These are phyloP conservation scores for Chlamydomonas urium DNA, from an alignment of 139 green algal genomes.

Conservation along the genomic window DNA sequence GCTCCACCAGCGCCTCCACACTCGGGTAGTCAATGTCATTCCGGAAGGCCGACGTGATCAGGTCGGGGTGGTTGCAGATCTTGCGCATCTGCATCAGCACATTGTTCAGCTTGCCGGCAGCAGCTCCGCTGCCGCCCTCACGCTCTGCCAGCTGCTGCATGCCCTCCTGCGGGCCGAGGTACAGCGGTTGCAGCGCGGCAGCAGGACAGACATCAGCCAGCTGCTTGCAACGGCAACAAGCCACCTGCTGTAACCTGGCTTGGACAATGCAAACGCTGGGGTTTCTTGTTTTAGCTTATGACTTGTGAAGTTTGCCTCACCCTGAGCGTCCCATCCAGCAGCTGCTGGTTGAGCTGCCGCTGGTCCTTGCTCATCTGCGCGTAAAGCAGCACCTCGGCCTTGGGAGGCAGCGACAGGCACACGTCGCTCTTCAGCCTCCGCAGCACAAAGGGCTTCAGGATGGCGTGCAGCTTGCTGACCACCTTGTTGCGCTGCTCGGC, in stretches of 20 bases:
- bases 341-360: constrained; percentile 69
- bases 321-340: constrained; percentile 66
- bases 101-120: constrained; percentile 81
- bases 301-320: no score
- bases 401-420: constrained; percentile 74
- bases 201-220: constrained; percentile 11
- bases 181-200: neutral
- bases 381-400: constrained; percentile 89
- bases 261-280: no score
- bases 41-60: constrained; percentile 72
- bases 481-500: constrained; percentile 73
- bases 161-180: constrained; percentile 24
- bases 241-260: no score
- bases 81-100: constrained; percentile 94
- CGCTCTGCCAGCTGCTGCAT: constrained; percentile 33
- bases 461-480: constrained; percentile 79
- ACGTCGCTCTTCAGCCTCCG: constrained; percentile 88
- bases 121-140: constrained; percentile 11
- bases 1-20: constrained; percentile 57
- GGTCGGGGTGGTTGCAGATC: constrained; percentile 98
- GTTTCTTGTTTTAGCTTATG: no score
- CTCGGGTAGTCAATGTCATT: constrained; percentile 22
- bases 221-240: no score
- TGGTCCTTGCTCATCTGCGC: constrained; percentile 56
- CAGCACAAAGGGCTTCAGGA: constrained; percentile 91